These are phyloP conservation scores for Hortiboletus campestris DNA, from an alignment of 768 basidiomycete species.

Conservation along the genomic window DNA sequence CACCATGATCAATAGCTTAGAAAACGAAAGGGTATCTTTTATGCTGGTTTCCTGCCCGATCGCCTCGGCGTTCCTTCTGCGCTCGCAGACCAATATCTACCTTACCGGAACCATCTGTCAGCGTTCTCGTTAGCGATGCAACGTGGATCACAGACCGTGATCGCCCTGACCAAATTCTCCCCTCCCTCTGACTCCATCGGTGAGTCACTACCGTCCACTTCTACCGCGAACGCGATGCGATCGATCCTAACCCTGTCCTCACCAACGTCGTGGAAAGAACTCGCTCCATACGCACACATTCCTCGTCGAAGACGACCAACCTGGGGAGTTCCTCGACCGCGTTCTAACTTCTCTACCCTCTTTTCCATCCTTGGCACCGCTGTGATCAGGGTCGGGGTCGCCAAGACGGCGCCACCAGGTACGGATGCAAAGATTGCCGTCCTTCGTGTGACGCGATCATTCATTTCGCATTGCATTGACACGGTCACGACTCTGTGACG, in stretches of 20 bases:
- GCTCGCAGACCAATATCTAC: too few relatives aligned
- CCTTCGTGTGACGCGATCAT: background rate
- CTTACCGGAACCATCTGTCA: too few relatives aligned
- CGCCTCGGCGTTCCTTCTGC: too few relatives aligned
- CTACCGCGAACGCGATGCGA: slow-evolving; percentile 27
- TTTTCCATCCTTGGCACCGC: background rate
- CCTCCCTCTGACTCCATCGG: slow-evolving; percentile 18
- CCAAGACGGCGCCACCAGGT: background rate
- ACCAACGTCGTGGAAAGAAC: slow-evolving; percentile 32
- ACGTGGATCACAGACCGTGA: too few relatives aligned
- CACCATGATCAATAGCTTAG: too few relatives aligned
- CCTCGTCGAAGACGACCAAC: slow-evolving; percentile 26
- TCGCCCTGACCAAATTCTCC: too few relatives aligned
- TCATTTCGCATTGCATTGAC: too few relatives aligned
- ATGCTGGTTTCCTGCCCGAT: too few relatives aligned
- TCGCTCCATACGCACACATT: slow-evolving; percentile 29
- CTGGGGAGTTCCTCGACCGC: slow-evolving; percentile 9
- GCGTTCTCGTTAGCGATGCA: too few relatives aligned
- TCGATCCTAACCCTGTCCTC: slow-evolving; percentile 16
- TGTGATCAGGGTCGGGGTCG: background rate
- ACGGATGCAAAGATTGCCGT: slow-evolving; percentile 20
- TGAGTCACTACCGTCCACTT: slow-evolving; percentile 20
- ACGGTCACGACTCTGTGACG: too few relatives aligned
- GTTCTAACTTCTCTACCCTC: slow-evolving; percentile 5
- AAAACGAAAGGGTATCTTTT: too few relatives aligned